Base-by-base conservation (phyloP, 2,329 filamentous ascomycete species). In the Didymella lethalis region DNA sequence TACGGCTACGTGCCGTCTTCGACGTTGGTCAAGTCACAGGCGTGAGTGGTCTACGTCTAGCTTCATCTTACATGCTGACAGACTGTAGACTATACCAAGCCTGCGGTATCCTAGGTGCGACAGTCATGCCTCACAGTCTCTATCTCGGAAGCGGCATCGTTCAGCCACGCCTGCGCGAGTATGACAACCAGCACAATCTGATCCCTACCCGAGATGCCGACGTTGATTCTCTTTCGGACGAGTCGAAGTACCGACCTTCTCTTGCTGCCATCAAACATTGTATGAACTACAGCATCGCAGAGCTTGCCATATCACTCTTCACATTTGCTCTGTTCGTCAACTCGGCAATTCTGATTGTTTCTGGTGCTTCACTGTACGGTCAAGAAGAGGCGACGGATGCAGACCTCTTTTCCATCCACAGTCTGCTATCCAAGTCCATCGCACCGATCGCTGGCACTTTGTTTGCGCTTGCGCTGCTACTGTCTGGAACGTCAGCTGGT, bases 291-390 rank as follows among this genome's bases (percentile, higher is more conserved):
- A 91, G 89, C 3, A 87, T 91, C 56, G 79, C 84, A 20, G 91
- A 95, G 72, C 80, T 93, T 10, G 81, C 85, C 7, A 72, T 92
- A 14, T 90, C 89, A 0, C 87, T 95, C 34, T 92, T 93, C 73
- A 92, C 90, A 0, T 93, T 94, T 73, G 91, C 91, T 0, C 83
- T 95, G 3, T 95, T 95, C 70, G 90, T 94, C 70, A 95, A 95
- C 79, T 90, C 87, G 53, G 85, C 91, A 34, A 94, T 95, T 68
- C 83, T 95, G 14, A 92, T 95, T 66, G 88, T 93, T 12, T 89
- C 93, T 0, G 93, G 92, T 25, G 87, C 91, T 0, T 89, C 90
- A 0, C 84, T 96, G 0, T 93, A 89, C 72, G 77, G 84, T 3
- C 66, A 64, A 40, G 73, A 83, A 0, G 83, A 85, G 2, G 90